Evolutionary conservation across 2,329 filamentous ascomycete genomes (phyloP).

Genomic region (Paecilomyces sp.): DNA sequence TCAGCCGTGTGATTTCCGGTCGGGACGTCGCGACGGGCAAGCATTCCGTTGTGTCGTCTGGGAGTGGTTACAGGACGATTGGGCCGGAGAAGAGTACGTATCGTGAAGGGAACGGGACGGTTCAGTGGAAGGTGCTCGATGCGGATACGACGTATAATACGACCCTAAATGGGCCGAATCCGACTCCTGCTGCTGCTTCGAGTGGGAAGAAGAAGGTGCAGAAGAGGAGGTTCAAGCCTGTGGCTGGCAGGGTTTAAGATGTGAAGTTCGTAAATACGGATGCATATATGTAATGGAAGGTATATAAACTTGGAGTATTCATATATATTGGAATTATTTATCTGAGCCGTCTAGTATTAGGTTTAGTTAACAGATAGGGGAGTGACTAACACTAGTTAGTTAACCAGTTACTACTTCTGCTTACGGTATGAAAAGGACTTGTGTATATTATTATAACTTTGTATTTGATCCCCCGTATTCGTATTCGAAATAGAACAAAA

Average conservation of each 20-base stretch:
- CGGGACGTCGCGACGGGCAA: constrained; percentile 46
- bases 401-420: too few relatives aligned
- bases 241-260: neutral
- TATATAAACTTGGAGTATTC: too few relatives aligned
- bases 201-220: neutral
- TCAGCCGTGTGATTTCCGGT: constrained; percentile 42
- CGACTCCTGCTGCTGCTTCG: constrained; percentile 1
- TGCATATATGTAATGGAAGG: neutral
- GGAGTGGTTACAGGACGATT: neutral
- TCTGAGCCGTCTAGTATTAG: too few relatives aligned
- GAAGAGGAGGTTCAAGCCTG: neutral
- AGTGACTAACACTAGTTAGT: too few relatives aligned
- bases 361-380: neutral
- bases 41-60: neutral
- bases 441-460: neutral
- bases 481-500: neutral
- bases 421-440: too few relatives aligned
- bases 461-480: neutral
- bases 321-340: too few relatives aligned
- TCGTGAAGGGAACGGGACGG: constrained; percentile 21
- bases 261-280: neutral
- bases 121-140: constrained; percentile 38
- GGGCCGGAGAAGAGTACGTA: neutral
- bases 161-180: constrained; percentile 34
- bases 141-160: constrained; percentile 44